Percentiles rank a stretch among this genome's conserved stretches.
Conservation (phyloP, 2,329 filamentous ascomycete species). For the Alternaria incomplexa region DNA sequence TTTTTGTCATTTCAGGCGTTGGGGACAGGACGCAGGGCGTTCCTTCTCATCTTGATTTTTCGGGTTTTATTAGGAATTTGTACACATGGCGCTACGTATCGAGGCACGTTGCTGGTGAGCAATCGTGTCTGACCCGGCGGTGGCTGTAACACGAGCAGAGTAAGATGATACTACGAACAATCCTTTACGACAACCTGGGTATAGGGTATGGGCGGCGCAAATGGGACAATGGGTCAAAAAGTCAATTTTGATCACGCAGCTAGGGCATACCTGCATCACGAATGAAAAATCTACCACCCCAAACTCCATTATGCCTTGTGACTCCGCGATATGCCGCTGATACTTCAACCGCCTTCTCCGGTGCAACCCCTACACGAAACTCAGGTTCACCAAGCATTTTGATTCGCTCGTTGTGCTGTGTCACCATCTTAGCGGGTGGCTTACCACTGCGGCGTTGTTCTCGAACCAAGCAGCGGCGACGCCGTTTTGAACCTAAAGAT, state of each 20-base stretch:
- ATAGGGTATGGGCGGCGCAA: constrained; percentile 3
- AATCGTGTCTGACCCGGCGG: neutral
- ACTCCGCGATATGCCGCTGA: neutral
- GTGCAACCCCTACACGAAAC: neutral
- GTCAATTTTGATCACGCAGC: constrained; percentile 6
- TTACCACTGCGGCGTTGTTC: neutral
- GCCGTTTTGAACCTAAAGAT: neutral
- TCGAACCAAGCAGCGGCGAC: neutral
- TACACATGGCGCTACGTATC: neutral
- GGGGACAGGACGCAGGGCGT: neutral
- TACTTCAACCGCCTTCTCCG: neutral
- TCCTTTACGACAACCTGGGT: neutral
- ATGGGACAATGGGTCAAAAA: constrained; percentile 8
- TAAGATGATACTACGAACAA: constrained; percentile 9
- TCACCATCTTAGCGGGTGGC: neutral
- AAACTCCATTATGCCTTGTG: neutral
- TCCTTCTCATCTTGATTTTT: neutral
- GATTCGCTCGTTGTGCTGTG: neutral
- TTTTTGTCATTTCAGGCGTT: neutral
- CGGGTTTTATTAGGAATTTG: neutral
- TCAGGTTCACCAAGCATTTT: neutral
- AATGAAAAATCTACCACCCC: neutral
- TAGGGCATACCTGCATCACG: neutral
- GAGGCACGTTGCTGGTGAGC: neutral
- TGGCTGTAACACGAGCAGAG: neutral